Percentiles rank a stretch among this genome's conserved stretches.
phyloP scores from a whole-genome alignment of 495 filamentous ascomycete species.

The Penicillium canescens region DNA sequence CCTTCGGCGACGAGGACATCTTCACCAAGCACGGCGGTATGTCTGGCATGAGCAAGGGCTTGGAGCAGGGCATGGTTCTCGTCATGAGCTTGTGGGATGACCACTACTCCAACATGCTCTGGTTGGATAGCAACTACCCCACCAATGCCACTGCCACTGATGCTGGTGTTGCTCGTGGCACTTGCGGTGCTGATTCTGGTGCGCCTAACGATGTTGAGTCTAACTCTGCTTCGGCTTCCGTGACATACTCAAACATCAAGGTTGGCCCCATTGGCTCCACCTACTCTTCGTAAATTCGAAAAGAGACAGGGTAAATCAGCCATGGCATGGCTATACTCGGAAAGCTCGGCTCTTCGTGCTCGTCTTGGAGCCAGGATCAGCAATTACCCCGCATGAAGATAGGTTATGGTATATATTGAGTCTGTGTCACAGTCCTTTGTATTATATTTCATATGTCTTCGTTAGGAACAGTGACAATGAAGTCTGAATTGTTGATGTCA shows the following conservation, averaged over 20 bases:
- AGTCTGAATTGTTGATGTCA: background rate
- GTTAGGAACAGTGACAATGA: background rate
- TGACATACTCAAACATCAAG: constrained; percentile 68
- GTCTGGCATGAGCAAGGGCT: constrained; percentile 52
- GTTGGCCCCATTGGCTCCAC: constrained; percentile 67
- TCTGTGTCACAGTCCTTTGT: background rate
- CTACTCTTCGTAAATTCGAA: constrained; percentile 34
- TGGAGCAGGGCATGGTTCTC: constrained; percentile 64
- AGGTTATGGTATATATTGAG: background rate
- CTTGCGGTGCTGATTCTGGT: constrained; percentile 61
- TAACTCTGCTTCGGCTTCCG: constrained; percentile 53
- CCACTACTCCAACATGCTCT: constrained; percentile 72
- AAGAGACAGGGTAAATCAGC: background rate
- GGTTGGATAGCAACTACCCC: constrained; percentile 76
- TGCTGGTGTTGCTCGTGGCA: constrained; percentile 66
- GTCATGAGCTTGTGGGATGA: constrained; percentile 77
- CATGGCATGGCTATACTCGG: constrained; percentile 6
- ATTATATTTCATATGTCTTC: background rate
- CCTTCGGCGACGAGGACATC: constrained; percentile 59
- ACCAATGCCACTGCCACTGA: constrained; percentile 46
- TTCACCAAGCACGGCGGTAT: constrained; percentile 64
- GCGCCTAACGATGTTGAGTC: constrained; percentile 60
- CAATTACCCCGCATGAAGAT: background rate
- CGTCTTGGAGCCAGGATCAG: background rate
- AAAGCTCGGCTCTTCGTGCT: background rate